Conservation (phyloP, 306 rosid species). For the Lathyrus oleraceus region DNA sequence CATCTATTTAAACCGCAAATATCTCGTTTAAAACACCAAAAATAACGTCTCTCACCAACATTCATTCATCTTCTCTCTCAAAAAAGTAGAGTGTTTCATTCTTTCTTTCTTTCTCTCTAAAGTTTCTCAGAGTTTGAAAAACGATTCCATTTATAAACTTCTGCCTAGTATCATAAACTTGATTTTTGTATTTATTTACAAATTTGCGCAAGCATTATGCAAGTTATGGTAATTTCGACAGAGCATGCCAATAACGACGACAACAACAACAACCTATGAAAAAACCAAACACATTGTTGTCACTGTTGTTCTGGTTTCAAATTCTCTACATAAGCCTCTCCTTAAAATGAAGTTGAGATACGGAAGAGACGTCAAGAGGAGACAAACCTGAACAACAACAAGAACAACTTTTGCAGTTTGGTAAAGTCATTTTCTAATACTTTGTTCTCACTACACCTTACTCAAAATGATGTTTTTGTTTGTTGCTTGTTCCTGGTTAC, state of each 20-base stretch:
- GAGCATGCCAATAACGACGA: conserved; percentile 17
- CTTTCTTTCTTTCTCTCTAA: not conserved
- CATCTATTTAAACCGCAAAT: not conserved
- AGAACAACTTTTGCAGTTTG: not conserved
- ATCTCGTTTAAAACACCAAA: not conserved
- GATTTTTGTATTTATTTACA: not conserved
- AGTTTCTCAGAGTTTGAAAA: not conserved
- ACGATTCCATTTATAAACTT: not conserved
- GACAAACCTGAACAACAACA: not conserved
- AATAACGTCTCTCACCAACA: too few relatives aligned
- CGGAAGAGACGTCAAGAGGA: conserved; percentile 2
- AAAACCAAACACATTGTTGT: not conserved
- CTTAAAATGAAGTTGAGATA: conserved; percentile 2
- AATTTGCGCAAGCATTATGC: not conserved
- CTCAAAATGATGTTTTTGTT: not conserved
- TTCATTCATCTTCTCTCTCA: too few relatives aligned
- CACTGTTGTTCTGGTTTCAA: not conserved
- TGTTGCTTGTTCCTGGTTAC: not conserved
- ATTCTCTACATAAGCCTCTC: not conserved
- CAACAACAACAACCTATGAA: not conserved
- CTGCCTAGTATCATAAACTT: not conserved
- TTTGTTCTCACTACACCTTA: not conserved
- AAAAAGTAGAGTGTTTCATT: too few relatives aligned
- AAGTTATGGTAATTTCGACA: not conserved
- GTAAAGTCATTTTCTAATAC: not conserved